A percentile compares a stretch with the other conserved stretches of the same genome.
phyloP scores from a whole-genome alignment of 1,284 basidiomycete species.

The Dichomitus squalens region DNA sequence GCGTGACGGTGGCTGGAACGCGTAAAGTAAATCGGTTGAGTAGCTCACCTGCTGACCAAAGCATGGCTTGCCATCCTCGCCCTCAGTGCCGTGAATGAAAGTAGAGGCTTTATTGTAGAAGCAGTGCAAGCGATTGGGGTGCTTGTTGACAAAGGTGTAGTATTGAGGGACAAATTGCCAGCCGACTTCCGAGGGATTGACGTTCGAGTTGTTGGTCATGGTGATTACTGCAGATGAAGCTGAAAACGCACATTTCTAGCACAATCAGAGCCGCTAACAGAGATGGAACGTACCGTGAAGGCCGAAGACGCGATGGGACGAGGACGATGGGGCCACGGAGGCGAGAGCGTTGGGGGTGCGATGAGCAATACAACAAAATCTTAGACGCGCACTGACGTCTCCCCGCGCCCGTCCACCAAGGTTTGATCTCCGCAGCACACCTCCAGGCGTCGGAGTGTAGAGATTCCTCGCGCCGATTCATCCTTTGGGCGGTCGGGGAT shows the following conservation, averaged over 20 bases:
- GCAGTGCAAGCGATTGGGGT: constrained; percentile 94
- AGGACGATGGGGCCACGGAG: constrained; percentile 20
- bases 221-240: constrained; percentile 27
- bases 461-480: background rate
- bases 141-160: constrained; percentile 98
- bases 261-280: constrained; percentile 1
- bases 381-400: constrained; percentile 28
- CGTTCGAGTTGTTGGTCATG: constrained; percentile 47
- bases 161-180: constrained; percentile 98
- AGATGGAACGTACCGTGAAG: constrained; percentile 16
- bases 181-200: constrained; percentile 87
- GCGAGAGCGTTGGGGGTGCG: constrained; percentile 20
- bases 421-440: constrained; percentile 10
- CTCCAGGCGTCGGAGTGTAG: background rate
- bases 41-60: constrained; percentile 88
- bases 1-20: constrained; percentile 8
- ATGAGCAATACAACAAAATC: constrained; percentile 26
- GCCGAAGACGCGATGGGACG: constrained; percentile 19
- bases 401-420: constrained; percentile 5
- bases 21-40: background rate
- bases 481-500: background rate
- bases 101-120: constrained; percentile 99
- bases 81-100: constrained; percentile 95
- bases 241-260: constrained; percentile 18
- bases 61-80: constrained; percentile 87